Evolutionary conservation across 768 basidiomycete genomes (phyloP).

Genomic region (Clitopilus hobsonii): DNA sequence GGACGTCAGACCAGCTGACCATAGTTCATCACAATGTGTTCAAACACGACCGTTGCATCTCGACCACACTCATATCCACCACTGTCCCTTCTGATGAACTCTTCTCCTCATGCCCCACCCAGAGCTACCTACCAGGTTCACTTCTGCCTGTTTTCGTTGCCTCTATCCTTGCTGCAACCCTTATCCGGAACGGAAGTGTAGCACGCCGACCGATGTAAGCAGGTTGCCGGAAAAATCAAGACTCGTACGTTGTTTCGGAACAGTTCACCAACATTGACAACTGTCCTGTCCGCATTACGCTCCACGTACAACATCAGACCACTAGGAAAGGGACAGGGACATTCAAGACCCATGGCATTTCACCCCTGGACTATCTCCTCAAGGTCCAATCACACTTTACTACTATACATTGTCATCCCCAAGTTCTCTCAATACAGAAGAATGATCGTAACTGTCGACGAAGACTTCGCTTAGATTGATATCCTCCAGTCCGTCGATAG

Average conservation of each 20-base stretch:
- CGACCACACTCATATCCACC: background rate
- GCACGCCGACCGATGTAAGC: too few species aligned
- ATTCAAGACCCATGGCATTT: background rate
- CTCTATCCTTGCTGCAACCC: background rate
- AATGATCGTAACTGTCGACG: background rate
- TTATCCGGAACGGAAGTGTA: background rate
- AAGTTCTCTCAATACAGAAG: too few species aligned
- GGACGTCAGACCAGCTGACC: background rate
- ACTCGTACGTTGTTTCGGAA: background rate
- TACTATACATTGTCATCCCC: too few species aligned
- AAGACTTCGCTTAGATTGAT: background rate
- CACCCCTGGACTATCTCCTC: background rate
- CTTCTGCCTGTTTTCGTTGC: background rate
- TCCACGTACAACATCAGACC: background rate
- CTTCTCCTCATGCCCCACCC: background rate
- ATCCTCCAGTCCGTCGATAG: too few species aligned
- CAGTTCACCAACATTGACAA: background rate
- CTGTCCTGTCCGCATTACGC: background rate
- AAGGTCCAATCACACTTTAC: background rate
- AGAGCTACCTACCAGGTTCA: background rate
- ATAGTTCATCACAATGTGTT: background rate
- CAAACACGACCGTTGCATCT: background rate
- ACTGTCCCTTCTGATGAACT: background rate
- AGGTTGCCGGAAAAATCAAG: background rate
- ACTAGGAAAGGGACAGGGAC: background rate